These are phyloP conservation scores for Trifolium fragiferum DNA, from an alignment of 306 rosid species.

Conservation along the genomic window DNA sequence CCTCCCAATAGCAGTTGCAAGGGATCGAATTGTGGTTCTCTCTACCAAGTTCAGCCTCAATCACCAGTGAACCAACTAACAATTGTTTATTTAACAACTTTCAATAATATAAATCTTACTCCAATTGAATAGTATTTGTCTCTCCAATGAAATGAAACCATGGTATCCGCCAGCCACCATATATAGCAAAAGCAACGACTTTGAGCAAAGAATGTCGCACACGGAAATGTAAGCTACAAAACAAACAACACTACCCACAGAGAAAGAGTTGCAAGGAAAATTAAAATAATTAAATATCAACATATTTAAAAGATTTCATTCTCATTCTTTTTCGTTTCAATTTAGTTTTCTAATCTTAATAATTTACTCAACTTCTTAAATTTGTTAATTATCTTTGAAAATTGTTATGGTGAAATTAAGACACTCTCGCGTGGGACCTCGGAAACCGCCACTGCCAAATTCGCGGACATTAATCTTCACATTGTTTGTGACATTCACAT, in stretches of 20 bases:
- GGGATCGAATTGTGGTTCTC: no score
- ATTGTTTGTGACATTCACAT: slow-evolving; percentile 59
- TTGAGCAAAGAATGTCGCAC: not conserved
- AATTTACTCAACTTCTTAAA: not conserved
- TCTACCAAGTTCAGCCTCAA: no score
- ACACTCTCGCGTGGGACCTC: slow-evolving; percentile 49
- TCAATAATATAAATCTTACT: not conserved
- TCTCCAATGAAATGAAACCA: not conserved
- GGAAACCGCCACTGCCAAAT: slow-evolving; percentile 46
- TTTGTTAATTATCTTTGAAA: not conserved
- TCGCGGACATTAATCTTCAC: slow-evolving; percentile 55
- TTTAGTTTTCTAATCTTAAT: not conserved
- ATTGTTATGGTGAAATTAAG: slow-evolving; percentile 59
- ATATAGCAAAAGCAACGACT: not conserved
- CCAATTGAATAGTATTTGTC: not conserved
- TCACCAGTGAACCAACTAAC: no score
- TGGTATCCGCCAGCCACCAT: not conserved
- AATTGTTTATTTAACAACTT: no score
- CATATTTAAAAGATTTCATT: not conserved
- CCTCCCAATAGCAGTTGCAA: no score
- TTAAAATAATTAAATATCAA: not conserved
- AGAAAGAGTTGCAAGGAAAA: not conserved
- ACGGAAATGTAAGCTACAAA: not conserved
- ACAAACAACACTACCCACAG: not conserved
- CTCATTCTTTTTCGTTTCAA: not conserved